Evolutionary conservation across 108 stramenopile species (phyloP).

Genomic region (Ochromonas danica): DNA sequence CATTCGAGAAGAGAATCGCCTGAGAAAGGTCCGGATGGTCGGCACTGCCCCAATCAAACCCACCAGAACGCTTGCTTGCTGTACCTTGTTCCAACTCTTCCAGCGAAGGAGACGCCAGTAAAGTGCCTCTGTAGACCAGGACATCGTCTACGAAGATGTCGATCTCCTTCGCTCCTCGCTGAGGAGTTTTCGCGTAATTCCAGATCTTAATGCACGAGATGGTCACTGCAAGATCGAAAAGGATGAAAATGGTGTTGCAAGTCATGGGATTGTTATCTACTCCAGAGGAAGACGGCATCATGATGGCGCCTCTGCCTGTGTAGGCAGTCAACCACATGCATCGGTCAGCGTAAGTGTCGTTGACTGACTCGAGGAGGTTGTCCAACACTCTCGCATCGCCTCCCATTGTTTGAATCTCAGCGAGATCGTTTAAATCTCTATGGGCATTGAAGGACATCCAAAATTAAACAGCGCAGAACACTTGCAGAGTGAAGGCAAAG

Average conservation of each 20-base stretch:
- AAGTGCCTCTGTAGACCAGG: conserved; percentile 33
- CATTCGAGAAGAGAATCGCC: neutral
- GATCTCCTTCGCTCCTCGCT: conserved; percentile 40
- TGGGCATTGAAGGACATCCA: too few relatives aligned
- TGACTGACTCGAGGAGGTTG: conserved; percentile 39
- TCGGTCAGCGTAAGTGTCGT: conserved; percentile 30
- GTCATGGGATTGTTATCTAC: neutral
- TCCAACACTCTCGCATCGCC: conserved; percentile 37
- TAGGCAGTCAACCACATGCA: conserved; percentile 46
- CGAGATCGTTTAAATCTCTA: conserved; percentile 41
- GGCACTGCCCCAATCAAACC: neutral
- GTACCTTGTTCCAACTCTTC: neutral
- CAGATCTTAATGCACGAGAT: conserved; percentile 36
- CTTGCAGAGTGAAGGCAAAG: too few relatives aligned
- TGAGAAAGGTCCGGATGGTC: neutral
- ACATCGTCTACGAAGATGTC: conserved; percentile 43
- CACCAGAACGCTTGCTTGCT: neutral
- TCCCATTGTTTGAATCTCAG: neutral
- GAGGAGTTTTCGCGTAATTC: conserved; percentile 48
- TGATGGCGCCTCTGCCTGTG: neutral
- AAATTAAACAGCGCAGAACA: neutral
- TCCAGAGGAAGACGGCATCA: neutral
- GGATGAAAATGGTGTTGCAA: conserved; percentile 40
- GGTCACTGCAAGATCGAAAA: conserved; percentile 41
- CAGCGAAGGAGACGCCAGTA: neutral